These are phyloP conservation scores for Polytrichum commune DNA, from an alignment of 225 moss, liverwort and hornwort species.

Conservation along the genomic window DNA sequence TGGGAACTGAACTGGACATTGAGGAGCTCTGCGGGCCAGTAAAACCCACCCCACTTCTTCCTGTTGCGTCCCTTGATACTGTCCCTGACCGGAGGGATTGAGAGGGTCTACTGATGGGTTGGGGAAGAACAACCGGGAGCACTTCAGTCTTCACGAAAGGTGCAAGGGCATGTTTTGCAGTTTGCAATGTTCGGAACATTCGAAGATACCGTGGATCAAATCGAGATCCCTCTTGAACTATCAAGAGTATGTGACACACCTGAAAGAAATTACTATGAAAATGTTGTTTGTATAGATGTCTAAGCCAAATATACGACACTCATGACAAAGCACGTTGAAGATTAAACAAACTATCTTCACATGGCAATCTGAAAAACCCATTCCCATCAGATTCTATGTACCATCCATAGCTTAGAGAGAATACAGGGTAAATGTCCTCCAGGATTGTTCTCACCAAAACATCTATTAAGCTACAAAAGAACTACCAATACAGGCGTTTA, in stretches of 20 bases:
- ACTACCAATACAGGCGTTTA: too few relatives aligned
- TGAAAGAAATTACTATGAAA: conserved; percentile 35
- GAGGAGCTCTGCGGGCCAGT: conserved; percentile 63
- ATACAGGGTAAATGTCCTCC: too few relatives aligned
- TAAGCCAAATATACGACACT: too few relatives aligned
- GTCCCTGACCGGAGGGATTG: conserved; percentile 49
- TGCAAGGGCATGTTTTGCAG: conserved; percentile 86
- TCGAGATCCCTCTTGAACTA: conserved; percentile 83
- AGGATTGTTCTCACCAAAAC: too few relatives aligned
- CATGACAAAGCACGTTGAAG: too few relatives aligned
- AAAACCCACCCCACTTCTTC: conserved; percentile 55
- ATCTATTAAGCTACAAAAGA: too few relatives aligned
- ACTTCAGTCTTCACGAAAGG: conserved; percentile 96
- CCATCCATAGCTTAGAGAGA: too few relatives aligned
- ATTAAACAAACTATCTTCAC: too few relatives aligned
- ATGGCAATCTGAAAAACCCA: too few relatives aligned
- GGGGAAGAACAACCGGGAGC: conserved; percentile 81
- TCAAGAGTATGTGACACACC: conserved; percentile 93
- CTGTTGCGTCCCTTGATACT: conserved; percentile 45
- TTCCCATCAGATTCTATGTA: too few relatives aligned
- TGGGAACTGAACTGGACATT: conserved; percentile 77
- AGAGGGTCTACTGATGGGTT: conserved; percentile 52
- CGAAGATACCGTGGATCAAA: conserved; percentile 87
- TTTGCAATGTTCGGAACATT: conserved; percentile 82
- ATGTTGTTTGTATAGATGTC: not conserved